A percentile compares a stretch with the other conserved stretches of the same genome.
Evolutionary conservation across 768 basidiomycete species (phyloP).

Genomic region (Tricholoma terreum): DNA sequence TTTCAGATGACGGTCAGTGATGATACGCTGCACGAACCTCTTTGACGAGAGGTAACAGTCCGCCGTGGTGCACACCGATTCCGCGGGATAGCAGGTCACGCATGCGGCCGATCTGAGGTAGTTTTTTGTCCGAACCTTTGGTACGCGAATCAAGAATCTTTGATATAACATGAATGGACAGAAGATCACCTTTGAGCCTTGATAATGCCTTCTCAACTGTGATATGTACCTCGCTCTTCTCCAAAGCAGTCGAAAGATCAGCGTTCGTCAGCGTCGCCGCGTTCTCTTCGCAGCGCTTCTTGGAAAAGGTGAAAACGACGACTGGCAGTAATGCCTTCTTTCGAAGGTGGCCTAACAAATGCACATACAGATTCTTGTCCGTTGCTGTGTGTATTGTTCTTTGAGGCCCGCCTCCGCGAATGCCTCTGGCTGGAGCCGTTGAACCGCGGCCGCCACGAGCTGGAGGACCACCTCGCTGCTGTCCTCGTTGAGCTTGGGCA

Average conservation of each 20-base stretch:
- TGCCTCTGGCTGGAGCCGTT: slow-evolving; percentile 29
- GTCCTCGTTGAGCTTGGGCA: slow-evolving; percentile 52
- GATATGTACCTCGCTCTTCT: slow-evolving; percentile 97
- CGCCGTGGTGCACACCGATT: slow-evolving; percentile 97
- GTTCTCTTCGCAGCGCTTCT: slow-evolving; percentile 96
- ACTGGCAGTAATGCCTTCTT: slow-evolving; percentile 89
- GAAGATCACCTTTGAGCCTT: slow-evolving; percentile 73
- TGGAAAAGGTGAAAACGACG: slow-evolving; percentile 96
- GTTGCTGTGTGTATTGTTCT: slow-evolving; percentile 63
- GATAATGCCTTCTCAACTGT: slow-evolving; percentile 90
- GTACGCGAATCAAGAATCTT: slow-evolving; percentile 6
- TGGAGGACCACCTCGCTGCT: slow-evolving; percentile 47
- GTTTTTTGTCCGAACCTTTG: slow-evolving; percentile 82
- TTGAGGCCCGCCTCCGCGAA: slow-evolving; percentile 44
- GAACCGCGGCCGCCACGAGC: slow-evolving; percentile 41
- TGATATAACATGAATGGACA: not conserved
- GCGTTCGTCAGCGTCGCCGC: slow-evolving; percentile 84
- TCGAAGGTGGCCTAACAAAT: slow-evolving; percentile 80
- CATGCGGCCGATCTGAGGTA: slow-evolving; percentile 93
- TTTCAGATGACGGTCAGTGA: slow-evolving; percentile 8
- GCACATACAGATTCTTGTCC: slow-evolving; percentile 93
- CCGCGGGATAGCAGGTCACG: slow-evolving; percentile 86
- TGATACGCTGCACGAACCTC: slow-evolving; percentile 52
- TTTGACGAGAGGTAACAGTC: slow-evolving; percentile 93
- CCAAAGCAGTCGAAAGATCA: slow-evolving; percentile 83